Conservation (phyloP, 1,284 basidiomycete genomes). For the Rhodofomes roseus region DNA sequence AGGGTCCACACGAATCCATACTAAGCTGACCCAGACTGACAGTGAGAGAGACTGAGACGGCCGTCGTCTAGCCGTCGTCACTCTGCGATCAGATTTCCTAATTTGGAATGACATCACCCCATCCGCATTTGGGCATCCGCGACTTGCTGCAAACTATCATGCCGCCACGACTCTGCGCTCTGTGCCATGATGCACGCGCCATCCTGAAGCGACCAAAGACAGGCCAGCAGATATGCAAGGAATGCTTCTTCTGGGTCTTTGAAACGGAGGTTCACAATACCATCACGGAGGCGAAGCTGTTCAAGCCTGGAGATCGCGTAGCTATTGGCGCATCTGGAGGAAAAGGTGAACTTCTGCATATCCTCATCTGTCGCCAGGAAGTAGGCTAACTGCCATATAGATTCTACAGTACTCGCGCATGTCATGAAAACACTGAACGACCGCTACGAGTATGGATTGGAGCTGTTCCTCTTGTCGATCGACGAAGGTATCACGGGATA, state of each 20-base stretch:
- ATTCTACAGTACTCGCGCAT: slow-evolving; percentile 97
- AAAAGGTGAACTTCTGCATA: slow-evolving; percentile 62
- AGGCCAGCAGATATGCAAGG: slow-evolving; percentile 93
- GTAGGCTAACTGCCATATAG: slow-evolving; percentile 37
- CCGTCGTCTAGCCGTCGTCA: too few species aligned
- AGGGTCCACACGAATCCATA: too few species aligned
- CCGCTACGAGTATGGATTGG: slow-evolving; percentile 89
- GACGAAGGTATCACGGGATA: slow-evolving; percentile 99
- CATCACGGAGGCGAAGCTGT: slow-evolving; percentile 78
- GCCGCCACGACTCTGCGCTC: slow-evolving; percentile 67
- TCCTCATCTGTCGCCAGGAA: neutral
- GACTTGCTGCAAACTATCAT: slow-evolving; percentile 33
- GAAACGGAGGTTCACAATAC: slow-evolving; percentile 99
- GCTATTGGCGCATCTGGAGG: slow-evolving; percentile 98
- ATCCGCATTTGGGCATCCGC: neutral
- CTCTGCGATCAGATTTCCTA: neutral
- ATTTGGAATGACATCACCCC: neutral
- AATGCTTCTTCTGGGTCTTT: slow-evolving; percentile 96
- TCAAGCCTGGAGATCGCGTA: slow-evolving; percentile 89
- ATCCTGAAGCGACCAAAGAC: slow-evolving; percentile 97
- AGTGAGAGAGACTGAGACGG: too few species aligned
- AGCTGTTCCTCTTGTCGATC: slow-evolving; percentile 92
- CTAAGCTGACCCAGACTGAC: too few species aligned
- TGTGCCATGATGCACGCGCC: slow-evolving; percentile 77
- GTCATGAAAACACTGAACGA: slow-evolving; percentile 96